These are phyloP conservation scores for Cyclospora cayetanensis DNA, from an alignment of 169 alveolate genomes.

Conservation along the genomic window DNA sequence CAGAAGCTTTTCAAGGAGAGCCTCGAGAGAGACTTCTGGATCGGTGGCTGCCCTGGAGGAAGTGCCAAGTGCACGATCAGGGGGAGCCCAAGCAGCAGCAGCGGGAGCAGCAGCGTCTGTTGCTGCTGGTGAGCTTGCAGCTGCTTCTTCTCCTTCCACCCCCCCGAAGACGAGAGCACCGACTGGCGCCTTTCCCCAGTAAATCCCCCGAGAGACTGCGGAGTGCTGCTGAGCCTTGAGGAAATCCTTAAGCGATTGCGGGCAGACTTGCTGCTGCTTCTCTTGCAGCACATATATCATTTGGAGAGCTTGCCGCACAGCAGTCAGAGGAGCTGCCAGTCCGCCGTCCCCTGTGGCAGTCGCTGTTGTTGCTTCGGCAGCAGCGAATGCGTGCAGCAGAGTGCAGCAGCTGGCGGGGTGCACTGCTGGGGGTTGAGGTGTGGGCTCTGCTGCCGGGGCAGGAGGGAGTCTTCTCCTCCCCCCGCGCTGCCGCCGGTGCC, in stretches of 20 bases:
- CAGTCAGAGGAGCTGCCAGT: background rate
- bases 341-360: background rate
- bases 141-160: background rate
- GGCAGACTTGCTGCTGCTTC: slow-evolving; percentile 12
- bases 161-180: background rate
- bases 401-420: slow-evolving; percentile 9
- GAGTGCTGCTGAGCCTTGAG: slow-evolving; percentile 43
- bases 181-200: background rate
- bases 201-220: background rate
- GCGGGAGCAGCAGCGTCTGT: background rate
- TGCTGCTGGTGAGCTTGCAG: background rate
- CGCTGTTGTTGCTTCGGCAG: background rate
- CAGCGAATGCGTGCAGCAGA: slow-evolving; percentile 26
- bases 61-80: background rate
- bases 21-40: background rate
- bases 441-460: background rate
- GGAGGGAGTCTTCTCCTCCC: too few relatives aligned
- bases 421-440: background rate
- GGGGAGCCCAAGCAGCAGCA: background rate
- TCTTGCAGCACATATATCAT: slow-evolving; percentile 11
- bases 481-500: background rate
- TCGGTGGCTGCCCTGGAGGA: background rate
- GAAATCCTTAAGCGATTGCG: background rate
- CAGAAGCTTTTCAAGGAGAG: background rate
- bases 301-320: background rate